Conservation (phyloP, 495 filamentous ascomycete genomes). For the Sordaria brevicollis region DNA sequence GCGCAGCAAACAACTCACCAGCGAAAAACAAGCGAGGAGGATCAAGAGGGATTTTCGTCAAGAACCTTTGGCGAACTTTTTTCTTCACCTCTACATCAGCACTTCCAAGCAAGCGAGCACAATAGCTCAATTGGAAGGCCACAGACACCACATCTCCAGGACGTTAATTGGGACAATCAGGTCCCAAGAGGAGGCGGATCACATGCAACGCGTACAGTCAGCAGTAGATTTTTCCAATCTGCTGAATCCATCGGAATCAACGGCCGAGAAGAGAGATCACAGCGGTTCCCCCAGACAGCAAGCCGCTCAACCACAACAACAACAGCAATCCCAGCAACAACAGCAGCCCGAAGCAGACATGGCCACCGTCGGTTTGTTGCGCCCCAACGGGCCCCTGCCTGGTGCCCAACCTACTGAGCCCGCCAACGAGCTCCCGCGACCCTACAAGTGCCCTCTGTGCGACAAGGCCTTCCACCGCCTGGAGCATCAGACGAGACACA, state of each 20-base stretch:
- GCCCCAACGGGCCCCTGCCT: conserved; percentile 60
- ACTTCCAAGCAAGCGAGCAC: conserved; percentile 17
- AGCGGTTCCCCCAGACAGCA: conserved; percentile 18
- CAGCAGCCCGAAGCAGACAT: conserved; percentile 41
- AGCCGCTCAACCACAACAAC: conserved; percentile 19
- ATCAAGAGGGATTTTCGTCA: not conserved
- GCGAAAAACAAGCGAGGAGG: not conserved
- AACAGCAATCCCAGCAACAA: conserved; percentile 23
- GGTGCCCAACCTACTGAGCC: conserved; percentile 38
- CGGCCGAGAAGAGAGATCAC: conserved; percentile 8
- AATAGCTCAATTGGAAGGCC: conserved; percentile 10
- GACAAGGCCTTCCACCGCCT: conserved; percentile 98
- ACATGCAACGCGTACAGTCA: conserved; percentile 65
- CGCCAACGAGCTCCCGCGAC: conserved; percentile 70
- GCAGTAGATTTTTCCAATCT: conserved; percentile 71
- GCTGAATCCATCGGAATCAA: conserved; percentile 50
- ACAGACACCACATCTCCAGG: not conserved
- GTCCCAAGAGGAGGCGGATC: conserved; percentile 28
- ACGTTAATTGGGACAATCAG: not conserved
- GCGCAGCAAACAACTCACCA: not conserved
- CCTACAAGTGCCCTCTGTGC: conserved; percentile 97
- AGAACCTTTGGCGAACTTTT: not conserved
- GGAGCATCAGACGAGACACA: conserved; percentile 96
- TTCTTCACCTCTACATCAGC: not conserved
- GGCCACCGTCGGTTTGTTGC: conserved; percentile 57